Percentiles rank a stretch among this genome's conserved stretches.
phyloP scores from a whole-genome alignment of 2,329 filamentous ascomycete genomes.

The Coniochaeta sp. region DNA sequence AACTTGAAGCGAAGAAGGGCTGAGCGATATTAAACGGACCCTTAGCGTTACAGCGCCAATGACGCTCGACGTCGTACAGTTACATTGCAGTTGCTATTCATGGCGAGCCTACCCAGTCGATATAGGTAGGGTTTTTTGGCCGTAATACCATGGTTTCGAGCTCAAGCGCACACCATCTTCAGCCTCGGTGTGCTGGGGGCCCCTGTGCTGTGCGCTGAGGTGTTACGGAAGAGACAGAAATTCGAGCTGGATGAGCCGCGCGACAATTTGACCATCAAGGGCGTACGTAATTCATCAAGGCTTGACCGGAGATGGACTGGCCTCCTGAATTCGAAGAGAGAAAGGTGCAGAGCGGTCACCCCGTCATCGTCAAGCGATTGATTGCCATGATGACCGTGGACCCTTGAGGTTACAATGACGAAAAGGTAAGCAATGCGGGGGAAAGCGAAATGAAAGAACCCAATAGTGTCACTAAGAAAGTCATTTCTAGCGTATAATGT shows the following conservation, averaged over 20 bases:
- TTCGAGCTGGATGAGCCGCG: too few relatives aligned
- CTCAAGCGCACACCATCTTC: background rate
- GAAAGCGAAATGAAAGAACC: background rate
- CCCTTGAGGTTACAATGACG: too few relatives aligned
- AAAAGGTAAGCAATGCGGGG: background rate
- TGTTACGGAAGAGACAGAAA: too few relatives aligned
- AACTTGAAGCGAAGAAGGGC: background rate
- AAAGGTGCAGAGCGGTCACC: too few relatives aligned
- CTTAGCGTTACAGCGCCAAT: background rate
- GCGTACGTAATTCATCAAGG: too few relatives aligned
- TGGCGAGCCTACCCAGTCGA: background rate
- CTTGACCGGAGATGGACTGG: background rate
- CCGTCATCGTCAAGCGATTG: too few relatives aligned
- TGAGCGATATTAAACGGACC: background rate
- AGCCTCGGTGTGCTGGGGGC: background rate
- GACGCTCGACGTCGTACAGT: background rate
- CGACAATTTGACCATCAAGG: background rate
- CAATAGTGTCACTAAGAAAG: background rate
- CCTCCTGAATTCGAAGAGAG: too few relatives aligned
- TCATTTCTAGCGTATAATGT: background rate
- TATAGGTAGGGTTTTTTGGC: background rate
- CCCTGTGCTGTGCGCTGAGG: too few relatives aligned
- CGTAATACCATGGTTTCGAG: background rate
- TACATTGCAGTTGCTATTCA: background rate
- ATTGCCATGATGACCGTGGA: too few relatives aligned